Percentiles rank a stretch among this genome's conserved stretches.
Evolutionary conservation across 805 yeast genomes (phyloP).

Genomic region (Yarrowia keelungensis): DNA sequence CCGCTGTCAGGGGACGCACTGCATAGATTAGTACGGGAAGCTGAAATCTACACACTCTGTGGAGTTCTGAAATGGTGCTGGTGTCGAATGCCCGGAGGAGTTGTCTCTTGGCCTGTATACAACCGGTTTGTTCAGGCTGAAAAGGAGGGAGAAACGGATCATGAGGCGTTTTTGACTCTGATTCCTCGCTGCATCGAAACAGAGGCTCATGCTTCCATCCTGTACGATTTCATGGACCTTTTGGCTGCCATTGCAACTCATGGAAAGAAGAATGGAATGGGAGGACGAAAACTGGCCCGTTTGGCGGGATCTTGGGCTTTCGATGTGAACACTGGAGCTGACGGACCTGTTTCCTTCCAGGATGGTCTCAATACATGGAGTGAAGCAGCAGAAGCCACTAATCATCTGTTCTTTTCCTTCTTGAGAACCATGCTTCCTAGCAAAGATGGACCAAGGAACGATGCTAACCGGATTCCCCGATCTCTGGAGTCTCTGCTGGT

Average conservation of each 20-base stretch:
- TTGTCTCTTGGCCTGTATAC: slow-evolving; percentile 88
- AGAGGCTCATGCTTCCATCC: slow-evolving; percentile 88
- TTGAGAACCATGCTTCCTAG: slow-evolving; percentile 74
- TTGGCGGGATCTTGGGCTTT: slow-evolving; percentile 93
- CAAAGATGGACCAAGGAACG: slow-evolving; percentile 68
- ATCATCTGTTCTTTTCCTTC: slow-evolving; percentile 78
- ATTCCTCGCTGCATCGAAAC: slow-evolving; percentile 86
- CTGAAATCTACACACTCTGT: slow-evolving; percentile 70
- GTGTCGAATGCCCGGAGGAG: slow-evolving; percentile 79
- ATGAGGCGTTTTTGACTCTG: slow-evolving; percentile 74
- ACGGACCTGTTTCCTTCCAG: slow-evolving; percentile 57
- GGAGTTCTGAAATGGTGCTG: slow-evolving; percentile 82
- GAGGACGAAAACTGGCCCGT: slow-evolving; percentile 79
- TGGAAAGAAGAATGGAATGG: slow-evolving; percentile 76
- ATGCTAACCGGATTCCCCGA: slow-evolving; percentile 51
- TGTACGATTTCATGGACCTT: slow-evolving; percentile 84
- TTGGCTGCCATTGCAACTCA: slow-evolving; percentile 79
- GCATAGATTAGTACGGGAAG: slow-evolving; percentile 55
- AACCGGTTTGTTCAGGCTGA: slow-evolving; percentile 59
- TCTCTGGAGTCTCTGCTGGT: slow-evolving; percentile 65
- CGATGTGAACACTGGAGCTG: slow-evolving; percentile 49
- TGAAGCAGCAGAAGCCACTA: slow-evolving; percentile 83
- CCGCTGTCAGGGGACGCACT: slow-evolving; percentile 56
- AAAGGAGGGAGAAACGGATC: slow-evolving; percentile 63
- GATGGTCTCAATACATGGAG: slow-evolving; percentile 81